Conservation (phyloP, 768 basidiomycete species). For the Pulveroboletus sp. region DNA sequence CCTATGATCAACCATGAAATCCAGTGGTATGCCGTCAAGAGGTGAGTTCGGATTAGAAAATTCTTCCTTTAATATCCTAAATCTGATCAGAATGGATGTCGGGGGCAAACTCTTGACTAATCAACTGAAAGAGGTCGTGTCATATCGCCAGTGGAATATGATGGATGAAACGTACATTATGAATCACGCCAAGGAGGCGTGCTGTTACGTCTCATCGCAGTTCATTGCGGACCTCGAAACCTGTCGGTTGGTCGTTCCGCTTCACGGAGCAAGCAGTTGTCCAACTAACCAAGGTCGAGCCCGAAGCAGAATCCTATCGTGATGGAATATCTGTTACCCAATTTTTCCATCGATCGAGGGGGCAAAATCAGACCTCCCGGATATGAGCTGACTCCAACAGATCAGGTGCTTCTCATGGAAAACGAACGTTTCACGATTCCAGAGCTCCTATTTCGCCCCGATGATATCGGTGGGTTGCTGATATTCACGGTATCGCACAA, state of each 20-base stretch:
- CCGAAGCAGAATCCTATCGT: conserved; percentile 64
- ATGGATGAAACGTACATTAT: conserved; percentile 95
- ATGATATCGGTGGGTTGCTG: conserved; percentile 70
- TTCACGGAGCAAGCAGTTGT: conserved; percentile 14
- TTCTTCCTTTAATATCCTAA: conserved; percentile 14
- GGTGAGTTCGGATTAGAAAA: conserved; percentile 42
- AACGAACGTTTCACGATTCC: conserved; percentile 92
- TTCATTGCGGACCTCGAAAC: conserved; percentile 71
- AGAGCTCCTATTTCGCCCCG: conserved; percentile 88
- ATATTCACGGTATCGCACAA: conserved; percentile 8
- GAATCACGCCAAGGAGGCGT: conserved; percentile 87
- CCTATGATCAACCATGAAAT: conserved; percentile 75
- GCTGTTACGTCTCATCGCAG: conserved; percentile 78
- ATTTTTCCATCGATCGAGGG: conserved; percentile 65
- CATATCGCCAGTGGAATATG: conserved; percentile 97
- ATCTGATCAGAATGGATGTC: conserved; percentile 71
- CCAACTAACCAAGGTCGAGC: conserved; percentile 40
- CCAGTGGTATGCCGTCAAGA: conserved; percentile 76
- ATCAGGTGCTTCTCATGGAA: conserved; percentile 78
- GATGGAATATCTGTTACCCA: conserved; percentile 88
- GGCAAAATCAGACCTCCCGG: conserved; percentile 53
- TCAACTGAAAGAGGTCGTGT: conserved; percentile 89
- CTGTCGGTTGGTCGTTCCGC: conserved; percentile 63
- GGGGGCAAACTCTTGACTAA: conserved; percentile 96
- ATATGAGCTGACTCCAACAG: conserved; percentile 50